Evolutionary conservation across 352 stramenopile species (phyloP).

Genomic region (Phytophthora capsici): DNA sequence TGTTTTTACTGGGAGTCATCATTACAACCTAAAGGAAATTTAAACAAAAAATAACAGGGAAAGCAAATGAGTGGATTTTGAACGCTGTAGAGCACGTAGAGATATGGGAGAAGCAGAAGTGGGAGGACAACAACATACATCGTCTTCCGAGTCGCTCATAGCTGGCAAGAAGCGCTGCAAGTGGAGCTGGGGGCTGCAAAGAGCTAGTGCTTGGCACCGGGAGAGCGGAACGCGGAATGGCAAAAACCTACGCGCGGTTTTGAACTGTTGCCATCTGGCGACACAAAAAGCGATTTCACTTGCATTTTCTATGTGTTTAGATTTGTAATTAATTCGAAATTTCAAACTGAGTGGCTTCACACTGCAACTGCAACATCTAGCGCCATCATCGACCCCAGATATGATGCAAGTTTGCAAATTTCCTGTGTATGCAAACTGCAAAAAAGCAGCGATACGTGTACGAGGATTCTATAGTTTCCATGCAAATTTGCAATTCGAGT

Average conservation of each 20-base stretch:
- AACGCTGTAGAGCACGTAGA: neutral
- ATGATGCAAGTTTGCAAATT: no score
- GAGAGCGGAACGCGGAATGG: constrained; percentile 29
- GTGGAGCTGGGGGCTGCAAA: neutral
- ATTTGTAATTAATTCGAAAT: constrained; percentile 17
- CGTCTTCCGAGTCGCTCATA: constrained; percentile 62
- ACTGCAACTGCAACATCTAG: neutral
- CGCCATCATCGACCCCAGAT: no score
- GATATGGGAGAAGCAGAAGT: neutral
- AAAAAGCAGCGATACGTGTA: no score
- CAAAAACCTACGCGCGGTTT: constrained; percentile 21
- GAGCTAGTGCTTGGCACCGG: constrained; percentile 10
- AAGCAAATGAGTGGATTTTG: constrained; percentile 12
- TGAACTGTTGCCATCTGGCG: constrained; percentile 10
- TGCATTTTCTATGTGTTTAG: no score
- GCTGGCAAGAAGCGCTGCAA: constrained; percentile 1
- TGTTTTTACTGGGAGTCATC: constrained; percentile 24
- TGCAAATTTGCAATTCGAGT: neutral
- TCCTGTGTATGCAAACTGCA: no score
- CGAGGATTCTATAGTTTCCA: no score
- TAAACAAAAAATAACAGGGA: constrained; percentile 4
- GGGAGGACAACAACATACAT: constrained; percentile 39
- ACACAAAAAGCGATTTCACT: neutral
- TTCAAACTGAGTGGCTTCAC: constrained; percentile 5
- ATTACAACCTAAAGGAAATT: constrained; percentile 29